A percentile compares a stretch with the other conserved stretches of the same genome.
Conservation (phyloP, 2,329 filamentous ascomycete species). For the Calycina herbarum region DNA sequence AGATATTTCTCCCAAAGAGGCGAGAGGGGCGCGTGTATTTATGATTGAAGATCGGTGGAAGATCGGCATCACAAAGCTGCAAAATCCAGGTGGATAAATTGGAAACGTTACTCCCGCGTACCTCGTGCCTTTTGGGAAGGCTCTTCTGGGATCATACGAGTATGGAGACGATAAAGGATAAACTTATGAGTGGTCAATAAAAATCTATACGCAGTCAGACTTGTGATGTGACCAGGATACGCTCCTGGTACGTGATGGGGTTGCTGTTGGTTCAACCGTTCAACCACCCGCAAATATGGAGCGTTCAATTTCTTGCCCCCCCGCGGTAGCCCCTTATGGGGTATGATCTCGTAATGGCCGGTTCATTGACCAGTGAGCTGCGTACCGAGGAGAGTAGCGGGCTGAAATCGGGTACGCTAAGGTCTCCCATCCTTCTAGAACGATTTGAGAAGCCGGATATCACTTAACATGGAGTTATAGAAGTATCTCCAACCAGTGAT, state of each 20-base stretch:
- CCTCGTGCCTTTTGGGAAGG: slow-evolving; percentile 2
- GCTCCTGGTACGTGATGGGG: neutral
- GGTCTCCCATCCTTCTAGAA: neutral
- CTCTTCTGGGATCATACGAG: slow-evolving; percentile 5
- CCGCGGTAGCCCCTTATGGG: neutral
- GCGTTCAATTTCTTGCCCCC: neutral
- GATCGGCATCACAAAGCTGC: slow-evolving; percentile 2
- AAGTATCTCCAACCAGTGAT: neutral
- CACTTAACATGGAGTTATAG: neutral
- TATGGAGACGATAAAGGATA: neutral
- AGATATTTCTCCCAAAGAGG: neutral
- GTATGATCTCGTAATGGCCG: neutral
- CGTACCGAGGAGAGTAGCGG: neutral
- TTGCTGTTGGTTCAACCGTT: neutral
- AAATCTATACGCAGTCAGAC: neutral
- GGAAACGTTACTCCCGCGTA: slow-evolving; percentile 10
- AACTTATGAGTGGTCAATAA: neutral
- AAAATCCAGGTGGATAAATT: neutral
- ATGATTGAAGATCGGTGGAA: neutral
- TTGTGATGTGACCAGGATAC: neutral
- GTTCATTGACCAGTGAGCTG: neutral
- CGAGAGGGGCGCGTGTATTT: neutral
- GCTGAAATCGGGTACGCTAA: neutral
- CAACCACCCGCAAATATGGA: neutral
- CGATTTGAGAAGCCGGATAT: slow-evolving; percentile 4